Conservation (phyloP, 2,329 filamentous ascomycete species). For the Hortaea sp. region DNA sequence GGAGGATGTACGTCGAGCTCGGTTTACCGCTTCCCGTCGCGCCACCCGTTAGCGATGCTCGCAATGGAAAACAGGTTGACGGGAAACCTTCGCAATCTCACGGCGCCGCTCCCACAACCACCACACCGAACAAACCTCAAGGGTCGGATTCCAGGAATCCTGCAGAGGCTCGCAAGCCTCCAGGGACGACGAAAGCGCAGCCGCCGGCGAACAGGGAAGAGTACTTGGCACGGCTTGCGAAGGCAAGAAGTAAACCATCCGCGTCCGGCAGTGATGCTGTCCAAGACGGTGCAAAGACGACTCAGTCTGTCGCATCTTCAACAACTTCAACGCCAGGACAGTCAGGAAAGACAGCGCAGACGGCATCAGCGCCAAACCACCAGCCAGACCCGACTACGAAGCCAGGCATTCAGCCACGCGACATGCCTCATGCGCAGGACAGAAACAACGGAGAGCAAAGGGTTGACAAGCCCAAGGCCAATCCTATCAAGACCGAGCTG, state of each 20-base stretch:
- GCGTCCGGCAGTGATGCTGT: not conserved
- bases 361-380: not conserved
- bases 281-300: too few relatives aligned
- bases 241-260: constrained; percentile 1
- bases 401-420: too few relatives aligned
- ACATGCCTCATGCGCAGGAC: too few relatives aligned
- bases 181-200: not conserved
- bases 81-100: not conserved
- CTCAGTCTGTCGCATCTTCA: too few relatives aligned
- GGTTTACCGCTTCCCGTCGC: constrained; percentile 28
- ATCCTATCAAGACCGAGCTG: constrained; percentile 48
- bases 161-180: not conserved
- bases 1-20: constrained; percentile 57
- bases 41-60: not conserved
- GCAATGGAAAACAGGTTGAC: constrained; percentile 3
- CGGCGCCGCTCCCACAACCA: not conserved
- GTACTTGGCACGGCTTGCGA: not conserved
- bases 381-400: not conserved
- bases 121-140: too few relatives aligned
- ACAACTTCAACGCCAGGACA: too few relatives aligned
- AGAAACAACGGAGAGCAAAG: too few relatives aligned
- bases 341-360: too few relatives aligned
- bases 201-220: not conserved
- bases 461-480: too few relatives aligned
- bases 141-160: too few relatives aligned